Base-by-base conservation (phyloP, 2,329 filamentous ascomycete species). In the Penicillium griseofulvum region DNA sequence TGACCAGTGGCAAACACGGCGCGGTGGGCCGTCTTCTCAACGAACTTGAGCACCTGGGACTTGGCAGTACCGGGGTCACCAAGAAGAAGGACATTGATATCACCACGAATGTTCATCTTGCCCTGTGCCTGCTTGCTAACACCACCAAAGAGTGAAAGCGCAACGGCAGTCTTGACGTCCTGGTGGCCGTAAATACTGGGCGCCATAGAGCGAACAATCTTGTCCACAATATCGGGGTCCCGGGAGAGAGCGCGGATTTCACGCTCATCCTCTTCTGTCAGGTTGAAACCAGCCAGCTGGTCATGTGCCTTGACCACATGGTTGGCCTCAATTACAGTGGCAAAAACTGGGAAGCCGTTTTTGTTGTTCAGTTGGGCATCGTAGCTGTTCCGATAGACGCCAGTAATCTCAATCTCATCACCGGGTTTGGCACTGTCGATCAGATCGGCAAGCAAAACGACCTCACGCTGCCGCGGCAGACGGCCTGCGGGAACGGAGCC, bases 41-140 rank as follows among this genome's bases (percentile, higher is more conserved):
- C 89, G 70, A 96, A 99, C 74, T 99, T 99, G 59, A 99, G 83
- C 14, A 97, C 86, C 73, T 99, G 94, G 0, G 94, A 99, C 74
- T 99, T 99, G 66, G 94, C 94, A 1, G 94, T 99, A 80, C 94
- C 94, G 0, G 94, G 94, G 68, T 99, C 94, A 78, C 94, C 94
- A 11, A 99, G 88, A 1, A 99, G 86, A 6, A 99, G 83, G 4
- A 99, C 90, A 70, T 99, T 99, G 81, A 99, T 99, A 74, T 99
- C 94, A 60, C 94, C 94, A 80, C 94, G 88, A 59, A 99, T 91
- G 29, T 89, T 86, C 76, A 96, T 93, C 59, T 88, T 88, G 56
- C 93, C 94, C 69, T 88, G 88, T n/a, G 91, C 89, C 53, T 85
- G 85, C 77, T 99, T 99, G 68, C 89, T 88, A 22, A 97, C 92